Conservation (phyloP, 192 early-diverging fungal species). For the Mortierella alpina region DNA sequence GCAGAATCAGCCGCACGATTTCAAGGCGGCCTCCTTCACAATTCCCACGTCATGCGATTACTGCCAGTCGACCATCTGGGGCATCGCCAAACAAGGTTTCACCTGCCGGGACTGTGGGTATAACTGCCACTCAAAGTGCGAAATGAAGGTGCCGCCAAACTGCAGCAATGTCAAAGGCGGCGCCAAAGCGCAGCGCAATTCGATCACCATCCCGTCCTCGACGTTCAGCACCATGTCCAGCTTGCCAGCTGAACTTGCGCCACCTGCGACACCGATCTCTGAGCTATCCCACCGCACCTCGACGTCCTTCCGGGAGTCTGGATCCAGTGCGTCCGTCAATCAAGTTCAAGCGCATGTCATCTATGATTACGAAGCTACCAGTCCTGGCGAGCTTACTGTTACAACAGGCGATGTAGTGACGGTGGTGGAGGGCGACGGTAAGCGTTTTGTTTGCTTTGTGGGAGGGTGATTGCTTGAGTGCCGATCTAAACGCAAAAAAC, state of each 20-base stretch:
- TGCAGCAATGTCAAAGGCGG: constrained; percentile 69
- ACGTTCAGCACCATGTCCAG: constrained; percentile 42
- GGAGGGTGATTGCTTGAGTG: not conserved
- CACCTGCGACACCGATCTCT: constrained; percentile 37
- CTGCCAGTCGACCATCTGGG: constrained; percentile 83
- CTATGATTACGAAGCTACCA: constrained; percentile 71
- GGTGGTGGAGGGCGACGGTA: constrained; percentile 67
- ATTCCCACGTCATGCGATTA: constrained; percentile 82
- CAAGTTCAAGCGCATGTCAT: constrained; percentile 57
- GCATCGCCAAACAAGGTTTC: constrained; percentile 76
- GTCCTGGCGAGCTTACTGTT: constrained; percentile 66
- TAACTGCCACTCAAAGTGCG: constrained; percentile 83
- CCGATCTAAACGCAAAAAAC: not conserved
- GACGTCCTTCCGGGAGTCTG: not conserved
- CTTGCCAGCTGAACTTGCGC: constrained; percentile 28
- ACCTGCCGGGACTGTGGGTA: constrained; percentile 77
- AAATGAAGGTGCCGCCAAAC: constrained; percentile 78
- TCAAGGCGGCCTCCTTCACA: constrained; percentile 75
- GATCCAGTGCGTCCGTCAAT: constrained; percentile 15
- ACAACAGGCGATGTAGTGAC: constrained; percentile 65
- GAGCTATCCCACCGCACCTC: constrained; percentile 21
- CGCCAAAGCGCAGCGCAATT: constrained; percentile 53
- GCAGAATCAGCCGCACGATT: constrained; percentile 67
- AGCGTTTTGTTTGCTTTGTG: constrained; percentile 10
- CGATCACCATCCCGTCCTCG: constrained; percentile 22